Conservation (phyloP, 2,329 filamentous ascomycete genomes). For the Onygenales sp. region DNA sequence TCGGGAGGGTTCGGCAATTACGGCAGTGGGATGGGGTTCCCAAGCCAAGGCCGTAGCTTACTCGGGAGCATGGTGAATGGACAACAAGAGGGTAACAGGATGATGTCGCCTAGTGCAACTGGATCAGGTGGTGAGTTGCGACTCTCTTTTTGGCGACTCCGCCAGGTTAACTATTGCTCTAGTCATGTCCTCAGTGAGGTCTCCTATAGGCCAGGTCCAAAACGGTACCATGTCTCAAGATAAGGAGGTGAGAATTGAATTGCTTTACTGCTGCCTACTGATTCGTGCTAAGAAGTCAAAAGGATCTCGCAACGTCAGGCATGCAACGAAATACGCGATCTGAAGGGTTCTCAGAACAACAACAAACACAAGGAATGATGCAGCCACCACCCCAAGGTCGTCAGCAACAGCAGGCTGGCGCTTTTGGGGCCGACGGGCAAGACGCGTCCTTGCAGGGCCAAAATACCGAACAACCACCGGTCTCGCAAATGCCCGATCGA, state of each 20-base stretch:
- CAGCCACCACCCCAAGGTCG: slow-evolving; percentile 22
- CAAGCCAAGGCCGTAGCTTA: slow-evolving; percentile 25
- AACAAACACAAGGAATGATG: slow-evolving; percentile 11
- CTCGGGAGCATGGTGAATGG: slow-evolving; percentile 28
- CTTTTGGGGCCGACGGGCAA: slow-evolving; percentile 14
- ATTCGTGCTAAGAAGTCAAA: slow-evolving; percentile 11
- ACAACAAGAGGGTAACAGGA: slow-evolving; percentile 20
- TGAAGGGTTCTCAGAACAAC: slow-evolving; percentile 25
- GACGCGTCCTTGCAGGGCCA: slow-evolving; percentile 24
- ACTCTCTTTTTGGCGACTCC: background rate
- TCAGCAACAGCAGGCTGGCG: slow-evolving; percentile 23
- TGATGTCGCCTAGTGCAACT: slow-evolving; percentile 25
- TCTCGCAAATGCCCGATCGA: slow-evolving; percentile 49
- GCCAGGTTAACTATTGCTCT: slow-evolving; percentile 11
- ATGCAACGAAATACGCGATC: slow-evolving; percentile 20
- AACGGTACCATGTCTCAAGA: slow-evolving; percentile 36
- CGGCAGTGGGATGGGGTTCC: slow-evolving; percentile 31
- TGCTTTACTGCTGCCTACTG: background rate
- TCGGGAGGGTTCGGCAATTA: slow-evolving; percentile 36
- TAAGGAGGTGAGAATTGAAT: slow-evolving; percentile 24
- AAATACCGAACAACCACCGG: slow-evolving; percentile 27
- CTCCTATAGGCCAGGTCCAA: slow-evolving; percentile 32
- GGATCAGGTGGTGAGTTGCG: slow-evolving; percentile 23
- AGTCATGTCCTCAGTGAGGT: slow-evolving; percentile 31
- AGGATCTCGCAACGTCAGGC: slow-evolving; percentile 26